Base-by-base conservation (phyloP, 768 basidiomycete genomes). In the Harrya chromipes region DNA sequence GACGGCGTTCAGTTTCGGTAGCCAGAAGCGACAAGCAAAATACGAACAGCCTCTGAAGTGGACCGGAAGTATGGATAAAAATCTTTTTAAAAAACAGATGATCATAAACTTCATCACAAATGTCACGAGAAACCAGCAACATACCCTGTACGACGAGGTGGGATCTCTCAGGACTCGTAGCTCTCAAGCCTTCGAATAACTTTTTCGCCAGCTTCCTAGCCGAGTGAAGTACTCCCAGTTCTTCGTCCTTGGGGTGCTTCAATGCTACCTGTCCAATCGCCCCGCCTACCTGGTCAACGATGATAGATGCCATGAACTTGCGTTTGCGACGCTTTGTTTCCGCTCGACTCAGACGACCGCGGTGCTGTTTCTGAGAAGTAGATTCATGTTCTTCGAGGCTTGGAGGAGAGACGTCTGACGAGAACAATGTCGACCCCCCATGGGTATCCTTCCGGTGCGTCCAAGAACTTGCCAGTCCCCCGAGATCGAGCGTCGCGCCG, bases 1-100 rank as follows among this genome's bases (percentile, higher is more conserved):
- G 20, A 46, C 45, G 27, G 13, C 20, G n/a, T 58, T 29, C n/a
- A 48, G 40, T 27, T 29, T 42, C 19, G 17, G 26, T 10, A 27
- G 19, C 14, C 9, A 4, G 6, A 11, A 40, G 9, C 1, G 4
- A 39, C 21, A 46, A 43, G 46, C 27, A 29, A 38, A 39, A 33
- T 23, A 56, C 63, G 47, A 40, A 86, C 84, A 27, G 88, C 88
- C 59, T 90, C 88, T n/a, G 78, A 70, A 26, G 80, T 79, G 0
- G 80, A 76, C 35, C 74, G 77, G 67, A 90, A 90, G 62, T 89
- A 90, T 0, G 88, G 87, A 58, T 80, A 73, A 61, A 90, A 90
- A 60, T 90, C 88, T 27, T 6, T 4, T 4, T 87, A 43, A 26
- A 23, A n/a, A 52, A 43, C 6, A 47, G 21, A 48, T 16, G 19